These are phyloP conservation scores for Suaeda aralocaspica DNA, from an alignment of 148 eudicot species.

Conservation along the genomic window DNA sequence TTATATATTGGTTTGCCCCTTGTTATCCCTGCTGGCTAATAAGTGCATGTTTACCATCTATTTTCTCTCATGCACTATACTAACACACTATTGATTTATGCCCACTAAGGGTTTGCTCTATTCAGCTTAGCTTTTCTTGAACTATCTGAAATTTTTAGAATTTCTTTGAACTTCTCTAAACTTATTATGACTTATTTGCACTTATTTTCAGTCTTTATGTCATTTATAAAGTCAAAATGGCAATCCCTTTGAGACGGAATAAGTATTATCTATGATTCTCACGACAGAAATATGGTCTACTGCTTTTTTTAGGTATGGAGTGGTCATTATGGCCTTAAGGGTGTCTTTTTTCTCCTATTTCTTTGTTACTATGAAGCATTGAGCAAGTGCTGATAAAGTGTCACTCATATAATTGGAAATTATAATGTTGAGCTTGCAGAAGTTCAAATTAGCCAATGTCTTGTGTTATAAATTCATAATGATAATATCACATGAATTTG, in stretches of 20 bases:
- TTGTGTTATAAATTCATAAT: no score
- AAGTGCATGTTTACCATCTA: background rate
- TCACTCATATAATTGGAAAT: slow-evolving; percentile 1
- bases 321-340: background rate
- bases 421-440: slow-evolving; percentile 6
- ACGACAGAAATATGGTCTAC: background rate
- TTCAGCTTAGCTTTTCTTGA: no score
- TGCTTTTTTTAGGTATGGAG: background rate
- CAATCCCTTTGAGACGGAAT: background rate
- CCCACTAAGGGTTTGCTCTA: no score
- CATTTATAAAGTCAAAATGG: background rate
- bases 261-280: background rate
- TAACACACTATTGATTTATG: background rate
- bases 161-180: no score
- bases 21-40: background rate
- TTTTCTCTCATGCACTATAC: background rate
- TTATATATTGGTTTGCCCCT: background rate
- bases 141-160: no score
- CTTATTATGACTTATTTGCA: no score
- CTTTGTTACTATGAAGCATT: background rate
- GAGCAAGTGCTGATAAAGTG: background rate
- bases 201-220: no score
- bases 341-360: background rate
- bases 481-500: background rate
- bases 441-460: background rate